Base-by-base conservation (phyloP, 164 flowering plant genomes). In the Berberis vulgaris region DNA sequence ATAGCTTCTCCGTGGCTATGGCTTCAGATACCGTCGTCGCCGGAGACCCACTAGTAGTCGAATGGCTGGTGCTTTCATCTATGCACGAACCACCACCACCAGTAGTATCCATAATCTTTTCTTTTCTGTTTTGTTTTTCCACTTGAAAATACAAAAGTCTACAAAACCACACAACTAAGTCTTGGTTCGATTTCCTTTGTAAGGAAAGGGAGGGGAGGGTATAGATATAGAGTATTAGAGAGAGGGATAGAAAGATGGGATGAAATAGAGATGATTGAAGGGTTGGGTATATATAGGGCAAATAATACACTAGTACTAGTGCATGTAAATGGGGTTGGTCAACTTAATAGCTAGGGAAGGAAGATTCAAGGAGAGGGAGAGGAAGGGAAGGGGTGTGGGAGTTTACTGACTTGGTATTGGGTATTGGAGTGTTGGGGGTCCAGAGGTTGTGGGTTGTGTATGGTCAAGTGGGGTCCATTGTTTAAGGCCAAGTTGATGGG, bases 401-500 rank as follows among this genome's bases (percentile, higher is more conserved):
- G 76, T 50, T 7, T 26, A 52, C 54, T 52, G 57, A n/a, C 56
- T 38, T 26, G n/a, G 12, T 52, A 52, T 7, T 47, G 13, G 43
- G 41, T 40, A 45, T 43, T 46, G 39, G 39, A 13, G 61, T 53
- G 47, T 45, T 44, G 60, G 60, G 66, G 60, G 49, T 9, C 43
- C 66, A 71, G 61, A 75, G 74, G 84, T 77, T 83, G 83, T 81
- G 86, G 82, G 83, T 76, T 62, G 70, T 69, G 79, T 73, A 69
- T 78, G 26, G 78, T 75, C 74, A 49, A 26, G 74, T 62, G 78
- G 83, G 84, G 5, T 73, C 82, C 78, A 72, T 8, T 39, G 3
- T 57, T 3, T 10, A 2, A 1, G 0, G 64, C 64, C 85, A 84
- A 85, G 80, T 85, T 83, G 91, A 78, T 79, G 79, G 80, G 79